These are phyloP conservation scores for Neurospora sp. DNA, from an alignment of 495 filamentous ascomycete genomes.

Conservation along the genomic window DNA sequence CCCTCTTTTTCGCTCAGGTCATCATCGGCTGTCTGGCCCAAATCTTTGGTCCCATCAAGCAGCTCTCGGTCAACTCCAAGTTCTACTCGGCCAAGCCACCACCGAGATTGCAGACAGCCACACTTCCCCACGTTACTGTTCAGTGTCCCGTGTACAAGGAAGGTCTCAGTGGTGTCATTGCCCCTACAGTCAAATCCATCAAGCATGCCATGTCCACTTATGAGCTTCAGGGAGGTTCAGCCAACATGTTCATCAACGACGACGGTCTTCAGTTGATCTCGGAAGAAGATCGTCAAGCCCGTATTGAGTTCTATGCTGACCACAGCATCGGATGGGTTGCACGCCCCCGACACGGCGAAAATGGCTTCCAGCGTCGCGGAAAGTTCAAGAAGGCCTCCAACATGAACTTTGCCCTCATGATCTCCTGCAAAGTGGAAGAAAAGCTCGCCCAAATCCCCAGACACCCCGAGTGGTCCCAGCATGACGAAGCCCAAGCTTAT, in stretches of 20 bases:
- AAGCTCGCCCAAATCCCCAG: slow-evolving; percentile 47
- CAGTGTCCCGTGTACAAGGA: slow-evolving; percentile 70
- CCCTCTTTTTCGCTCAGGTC: slow-evolving; percentile 66
- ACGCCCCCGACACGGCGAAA: slow-evolving; percentile 52
- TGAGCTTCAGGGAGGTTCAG: slow-evolving; percentile 69
- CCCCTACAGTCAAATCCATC: slow-evolving; percentile 57
- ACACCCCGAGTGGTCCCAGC: slow-evolving; percentile 53
- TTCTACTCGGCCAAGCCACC: slow-evolving; percentile 64
- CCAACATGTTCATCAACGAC: slow-evolving; percentile 75
- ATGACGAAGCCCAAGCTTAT: slow-evolving; percentile 61
- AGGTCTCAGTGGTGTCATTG: slow-evolving; percentile 54
- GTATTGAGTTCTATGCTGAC: slow-evolving; percentile 59
- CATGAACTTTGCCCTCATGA: slow-evolving; percentile 74
- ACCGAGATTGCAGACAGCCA: slow-evolving; percentile 39
- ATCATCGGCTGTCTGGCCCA: slow-evolving; percentile 66
- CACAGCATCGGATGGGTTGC: slow-evolving; percentile 77
- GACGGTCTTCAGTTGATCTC: slow-evolving; percentile 63
- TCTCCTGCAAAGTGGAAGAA: slow-evolving; percentile 67
- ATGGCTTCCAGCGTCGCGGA: slow-evolving; percentile 52
- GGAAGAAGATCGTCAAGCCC: slow-evolving; percentile 53
- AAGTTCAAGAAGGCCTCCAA: slow-evolving; percentile 74
- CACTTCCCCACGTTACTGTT: slow-evolving; percentile 58
- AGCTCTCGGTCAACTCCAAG: slow-evolving; percentile 64
- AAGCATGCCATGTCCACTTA: slow-evolving; percentile 70
- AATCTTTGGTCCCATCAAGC: slow-evolving; percentile 61